phyloP scores from a whole-genome alignment of 805 yeast species.

The Saccharomycopsis babjevae region DNA sequence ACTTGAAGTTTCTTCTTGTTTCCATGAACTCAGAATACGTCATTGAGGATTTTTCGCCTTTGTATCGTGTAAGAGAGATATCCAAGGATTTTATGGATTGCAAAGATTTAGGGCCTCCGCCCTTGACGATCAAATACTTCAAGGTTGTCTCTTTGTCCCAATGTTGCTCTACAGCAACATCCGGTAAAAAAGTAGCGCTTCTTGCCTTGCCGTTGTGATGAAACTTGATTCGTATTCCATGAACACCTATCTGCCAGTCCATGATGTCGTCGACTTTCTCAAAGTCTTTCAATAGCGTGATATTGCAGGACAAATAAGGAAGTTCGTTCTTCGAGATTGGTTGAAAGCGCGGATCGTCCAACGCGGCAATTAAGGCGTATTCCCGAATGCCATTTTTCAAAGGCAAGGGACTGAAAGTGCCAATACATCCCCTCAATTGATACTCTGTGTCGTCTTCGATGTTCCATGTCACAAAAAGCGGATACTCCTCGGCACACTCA shows the following conservation, averaged over 20 bases:
- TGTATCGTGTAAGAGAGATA: conserved; percentile 15
- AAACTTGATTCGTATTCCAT: conserved; percentile 66
- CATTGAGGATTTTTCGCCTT: conserved; percentile 17
- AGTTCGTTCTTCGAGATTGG: conserved; percentile 55
- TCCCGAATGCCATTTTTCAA: conserved; percentile 48
- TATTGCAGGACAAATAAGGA: conserved; percentile 33
- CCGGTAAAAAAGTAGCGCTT: conserved; percentile 82
- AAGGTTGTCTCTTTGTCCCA: conserved; percentile 73
- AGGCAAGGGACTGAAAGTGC: conserved; percentile 58
- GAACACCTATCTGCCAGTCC: conserved; percentile 76
- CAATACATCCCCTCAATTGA: conserved; percentile 81
- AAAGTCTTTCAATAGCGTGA: conserved; percentile 57
- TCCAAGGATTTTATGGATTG: conserved; percentile 1
- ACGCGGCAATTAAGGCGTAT: conserved; percentile 61
- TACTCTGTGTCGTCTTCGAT: conserved; percentile 24
- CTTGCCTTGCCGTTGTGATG: conserved; percentile 28
- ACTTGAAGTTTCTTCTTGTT: not conserved
- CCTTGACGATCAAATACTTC: conserved; percentile 59
- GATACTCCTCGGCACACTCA: conserved; percentile 27
- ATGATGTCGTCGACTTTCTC: conserved; percentile 39
- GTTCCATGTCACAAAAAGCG: conserved; percentile 88
- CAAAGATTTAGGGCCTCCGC: conserved; percentile 33
- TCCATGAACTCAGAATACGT: conserved; percentile 14
- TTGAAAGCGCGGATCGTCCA: conserved; percentile 67
- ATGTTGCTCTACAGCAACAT: conserved; percentile 78